Evolutionary conservation across 768 basidiomycete genomes (phyloP).

Genomic region (Macrolepiota albuminosa): DNA sequence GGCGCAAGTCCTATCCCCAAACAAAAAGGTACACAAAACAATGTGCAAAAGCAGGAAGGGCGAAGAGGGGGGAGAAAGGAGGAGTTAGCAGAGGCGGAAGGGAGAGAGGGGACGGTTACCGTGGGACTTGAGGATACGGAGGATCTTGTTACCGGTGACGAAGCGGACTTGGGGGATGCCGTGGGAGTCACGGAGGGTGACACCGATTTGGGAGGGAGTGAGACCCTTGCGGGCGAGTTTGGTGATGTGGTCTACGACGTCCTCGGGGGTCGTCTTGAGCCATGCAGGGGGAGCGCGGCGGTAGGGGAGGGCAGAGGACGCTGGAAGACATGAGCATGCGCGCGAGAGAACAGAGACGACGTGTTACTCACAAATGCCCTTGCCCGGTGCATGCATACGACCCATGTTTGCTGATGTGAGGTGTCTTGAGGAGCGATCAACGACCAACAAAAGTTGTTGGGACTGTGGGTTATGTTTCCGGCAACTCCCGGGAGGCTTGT

Average conservation of each 20-base stretch:
- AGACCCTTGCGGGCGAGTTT: slow-evolving; percentile 98
- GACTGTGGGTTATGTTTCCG: slow-evolving; percentile 12
- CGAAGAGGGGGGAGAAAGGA: slow-evolving; percentile 13
- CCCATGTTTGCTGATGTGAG: slow-evolving; percentile 59
- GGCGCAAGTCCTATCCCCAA: slow-evolving; percentile 88
- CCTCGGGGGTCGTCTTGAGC: slow-evolving; percentile 95
- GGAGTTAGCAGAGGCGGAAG: slow-evolving; percentile 4
- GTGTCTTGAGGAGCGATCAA: slow-evolving; percentile 31
- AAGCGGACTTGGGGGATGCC: slow-evolving; percentile 98
- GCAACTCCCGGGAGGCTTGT: slow-evolving; percentile 39
- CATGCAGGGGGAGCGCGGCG: slow-evolving; percentile 91
- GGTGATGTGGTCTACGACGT: slow-evolving; percentile 93
- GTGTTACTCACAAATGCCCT: slow-evolving; percentile 88
- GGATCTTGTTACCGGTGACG: slow-evolving; percentile 99
- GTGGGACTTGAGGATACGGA: slow-evolving; percentile 93
- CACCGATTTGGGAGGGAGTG: slow-evolving; percentile 97
- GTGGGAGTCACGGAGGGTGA: slow-evolving; percentile 95
- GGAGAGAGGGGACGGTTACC: slow-evolving; percentile 46
- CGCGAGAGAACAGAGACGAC: not conserved
- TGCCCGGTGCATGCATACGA: slow-evolving; percentile 99
- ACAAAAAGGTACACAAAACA: slow-evolving; percentile 38
- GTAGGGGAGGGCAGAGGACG: slow-evolving; percentile 97
- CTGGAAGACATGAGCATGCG: slow-evolving; percentile 21
- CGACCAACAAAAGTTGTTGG: not conserved
- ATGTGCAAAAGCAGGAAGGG: slow-evolving; percentile 10